Percentiles rank a stretch among this genome's conserved stretches.
Evolutionary conservation across 768 basidiomycete genomes (phyloP).

Genomic region (Leccinum variicolor): DNA sequence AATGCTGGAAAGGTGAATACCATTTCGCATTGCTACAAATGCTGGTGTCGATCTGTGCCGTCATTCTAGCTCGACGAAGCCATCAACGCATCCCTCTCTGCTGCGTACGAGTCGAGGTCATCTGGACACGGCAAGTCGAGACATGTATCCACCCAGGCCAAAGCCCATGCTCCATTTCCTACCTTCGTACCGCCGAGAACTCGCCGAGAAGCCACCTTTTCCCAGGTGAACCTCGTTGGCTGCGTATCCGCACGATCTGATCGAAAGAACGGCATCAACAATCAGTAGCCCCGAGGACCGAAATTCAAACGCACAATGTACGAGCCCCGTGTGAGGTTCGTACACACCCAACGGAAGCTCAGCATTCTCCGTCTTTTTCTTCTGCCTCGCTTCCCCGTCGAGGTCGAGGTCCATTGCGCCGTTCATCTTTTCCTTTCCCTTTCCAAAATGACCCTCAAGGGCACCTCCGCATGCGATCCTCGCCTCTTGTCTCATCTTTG

Average conservation of each 20-base stretch:
- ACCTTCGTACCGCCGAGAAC: constrained; percentile 70
- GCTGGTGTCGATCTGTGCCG: background rate
- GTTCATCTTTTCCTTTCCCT: constrained; percentile 32
- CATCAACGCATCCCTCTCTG: constrained; percentile 21
- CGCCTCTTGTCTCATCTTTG: constrained; percentile 52
- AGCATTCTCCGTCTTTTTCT: constrained; percentile 28
- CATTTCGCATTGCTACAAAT: background rate
- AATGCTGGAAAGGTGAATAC: no score
- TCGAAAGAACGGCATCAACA: constrained; percentile 1
- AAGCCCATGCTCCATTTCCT: constrained; percentile 76
- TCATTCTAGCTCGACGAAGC: constrained; percentile 9
- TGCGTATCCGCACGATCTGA: constrained; percentile 78
- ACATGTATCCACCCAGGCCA: constrained; percentile 70
- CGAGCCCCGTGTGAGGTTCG: constrained; percentile 75
- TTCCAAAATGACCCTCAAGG: constrained; percentile 33
- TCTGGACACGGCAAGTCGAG: constrained; percentile 33
- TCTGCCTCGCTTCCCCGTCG: constrained; percentile 25
- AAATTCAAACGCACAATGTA: constrained; percentile 57
- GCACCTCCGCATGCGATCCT: constrained; percentile 51
- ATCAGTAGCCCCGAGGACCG: background rate
- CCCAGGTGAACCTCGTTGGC: constrained; percentile 62
- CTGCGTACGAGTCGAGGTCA: constrained; percentile 17
- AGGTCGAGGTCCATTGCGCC: constrained; percentile 29
- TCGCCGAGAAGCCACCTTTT: constrained; percentile 47
- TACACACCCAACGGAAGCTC: constrained; percentile 65